A percentile compares a stretch with the other conserved stretches of the same genome.
These are phyloP conservation scores for Trifolium repens DNA, from an alignment of 306 rosid species.

Conservation along the genomic window DNA sequence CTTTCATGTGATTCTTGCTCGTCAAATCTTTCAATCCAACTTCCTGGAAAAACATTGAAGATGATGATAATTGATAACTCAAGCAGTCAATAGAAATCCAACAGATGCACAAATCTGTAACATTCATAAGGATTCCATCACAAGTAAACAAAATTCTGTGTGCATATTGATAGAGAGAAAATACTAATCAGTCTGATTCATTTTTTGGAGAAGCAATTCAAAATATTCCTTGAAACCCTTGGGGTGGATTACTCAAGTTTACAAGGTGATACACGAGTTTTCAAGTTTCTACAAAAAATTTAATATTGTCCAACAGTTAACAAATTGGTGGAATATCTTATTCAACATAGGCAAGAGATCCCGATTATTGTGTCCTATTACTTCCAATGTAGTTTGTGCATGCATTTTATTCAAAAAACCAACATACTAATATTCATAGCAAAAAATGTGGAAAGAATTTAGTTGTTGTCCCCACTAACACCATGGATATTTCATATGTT, in stretches of 20 bases:
- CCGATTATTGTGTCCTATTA: not conserved
- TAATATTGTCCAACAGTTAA: not conserved
- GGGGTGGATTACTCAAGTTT: not conserved
- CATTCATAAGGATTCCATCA: not conserved
- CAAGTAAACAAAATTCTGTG: not conserved
- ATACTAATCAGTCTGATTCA: not conserved
- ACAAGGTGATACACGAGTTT: not conserved
- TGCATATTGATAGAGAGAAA: not conserved
- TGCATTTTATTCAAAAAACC: not conserved
- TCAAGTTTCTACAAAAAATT: not conserved
- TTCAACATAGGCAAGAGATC: not conserved
- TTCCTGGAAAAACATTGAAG: conserved; percentile 50
- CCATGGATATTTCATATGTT: not conserved
- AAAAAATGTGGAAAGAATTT: not conserved
- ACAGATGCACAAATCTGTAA: not conserved
- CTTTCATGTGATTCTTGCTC: conserved; percentile 89
- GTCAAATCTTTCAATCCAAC: conserved; percentile 81
- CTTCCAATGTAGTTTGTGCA: not conserved
- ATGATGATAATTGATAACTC: not conserved
- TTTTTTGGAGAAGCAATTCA: not conserved
- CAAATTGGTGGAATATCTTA: not conserved
- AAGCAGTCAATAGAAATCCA: not conserved
- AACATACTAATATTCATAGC: not conserved
- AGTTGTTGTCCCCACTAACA: not conserved
- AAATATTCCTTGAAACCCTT: not conserved